Conservation (phyloP, 1,284 basidiomycete genomes). For the Cryptococcus deneoformans region DNA sequence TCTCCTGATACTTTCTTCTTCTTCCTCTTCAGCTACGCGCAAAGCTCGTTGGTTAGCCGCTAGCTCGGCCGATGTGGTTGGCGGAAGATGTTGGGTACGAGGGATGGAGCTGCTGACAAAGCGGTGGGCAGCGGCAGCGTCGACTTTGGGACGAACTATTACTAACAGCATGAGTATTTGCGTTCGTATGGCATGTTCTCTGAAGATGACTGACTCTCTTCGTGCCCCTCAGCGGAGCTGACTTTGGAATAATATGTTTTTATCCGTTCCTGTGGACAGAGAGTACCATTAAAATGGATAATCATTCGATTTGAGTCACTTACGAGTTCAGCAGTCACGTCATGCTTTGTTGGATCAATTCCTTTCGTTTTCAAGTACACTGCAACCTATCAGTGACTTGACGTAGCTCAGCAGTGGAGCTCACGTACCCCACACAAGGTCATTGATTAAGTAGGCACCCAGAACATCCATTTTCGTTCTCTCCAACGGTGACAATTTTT, state of each 20-base stretch:
- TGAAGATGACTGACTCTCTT: conserved; percentile 24
- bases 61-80: conserved; percentile 13
- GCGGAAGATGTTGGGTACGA: conserved; percentile 15
- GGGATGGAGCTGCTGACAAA: conserved; percentile 37
- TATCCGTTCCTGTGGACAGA: conserved; percentile 29
- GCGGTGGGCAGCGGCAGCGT: conserved; percentile 35
- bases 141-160: conserved; percentile 19
- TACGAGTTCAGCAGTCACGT: conserved; percentile 39
- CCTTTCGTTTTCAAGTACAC: conserved; percentile 46
- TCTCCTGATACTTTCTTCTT: conserved; percentile 7
- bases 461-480: conserved; percentile 44
- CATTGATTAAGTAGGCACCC: conserved; percentile 39
- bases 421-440: conserved; percentile 45
- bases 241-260: conserved; percentile 45
- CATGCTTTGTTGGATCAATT: conserved; percentile 40
- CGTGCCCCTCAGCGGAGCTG: conserved; percentile 30
- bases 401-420: not conserved
- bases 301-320: conserved; percentile 3
- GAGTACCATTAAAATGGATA: not conserved
- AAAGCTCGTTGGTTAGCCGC: conserved; percentile 10
- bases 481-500: conserved; percentile 19
- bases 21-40: conserved; percentile 17
- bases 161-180: no score
- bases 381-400: conserved; percentile 5
- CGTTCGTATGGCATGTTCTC: not conserved